phyloP scores from a whole-genome alignment of 179 eudicot genomes.

The Nepenthes alata region DNA sequence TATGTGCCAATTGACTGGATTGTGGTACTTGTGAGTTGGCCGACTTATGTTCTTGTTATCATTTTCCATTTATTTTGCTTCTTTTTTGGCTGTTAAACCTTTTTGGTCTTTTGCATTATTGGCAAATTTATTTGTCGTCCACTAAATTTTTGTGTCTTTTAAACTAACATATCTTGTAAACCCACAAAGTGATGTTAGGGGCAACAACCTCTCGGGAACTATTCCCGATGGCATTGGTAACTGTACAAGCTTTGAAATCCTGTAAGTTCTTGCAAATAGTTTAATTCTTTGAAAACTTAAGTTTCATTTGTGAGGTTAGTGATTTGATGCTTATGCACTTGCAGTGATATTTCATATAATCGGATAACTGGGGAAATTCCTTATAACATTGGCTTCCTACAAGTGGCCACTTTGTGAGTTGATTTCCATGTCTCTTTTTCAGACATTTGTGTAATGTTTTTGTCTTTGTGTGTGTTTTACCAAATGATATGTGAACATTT shows the following conservation, averaged over 20 bases:
- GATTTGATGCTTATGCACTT: neutral
- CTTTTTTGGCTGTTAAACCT: neutral
- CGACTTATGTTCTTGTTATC: neutral
- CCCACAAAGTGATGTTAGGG: constrained; percentile 38
- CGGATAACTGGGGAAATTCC: constrained; percentile 56
- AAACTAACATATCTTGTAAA: no score
- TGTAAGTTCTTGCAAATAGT: constrained; percentile 21
- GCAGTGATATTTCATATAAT: constrained; percentile 60
- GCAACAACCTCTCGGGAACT: constrained; percentile 44
- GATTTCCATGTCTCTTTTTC: neutral
- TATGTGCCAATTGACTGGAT: constrained; percentile 61
- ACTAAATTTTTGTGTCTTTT: no score
- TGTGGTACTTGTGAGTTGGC: constrained; percentile 55
- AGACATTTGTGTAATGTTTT: neutral
- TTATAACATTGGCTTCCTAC: constrained; percentile 55
- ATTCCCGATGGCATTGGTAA: constrained; percentile 59
- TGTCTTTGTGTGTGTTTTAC: neutral
- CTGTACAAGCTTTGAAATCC: constrained; percentile 61
- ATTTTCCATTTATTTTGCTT: neutral
- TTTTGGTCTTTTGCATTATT: neutral
- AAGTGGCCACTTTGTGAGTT: constrained; percentile 60
- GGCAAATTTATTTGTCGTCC: neutral
- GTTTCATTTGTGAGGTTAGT: neutral
- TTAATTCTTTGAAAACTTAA: neutral
- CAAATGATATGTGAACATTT: neutral